These are phyloP conservation scores for Phallus indusiatus DNA, from an alignment of 768 basidiomycete species.

Conservation along the genomic window DNA sequence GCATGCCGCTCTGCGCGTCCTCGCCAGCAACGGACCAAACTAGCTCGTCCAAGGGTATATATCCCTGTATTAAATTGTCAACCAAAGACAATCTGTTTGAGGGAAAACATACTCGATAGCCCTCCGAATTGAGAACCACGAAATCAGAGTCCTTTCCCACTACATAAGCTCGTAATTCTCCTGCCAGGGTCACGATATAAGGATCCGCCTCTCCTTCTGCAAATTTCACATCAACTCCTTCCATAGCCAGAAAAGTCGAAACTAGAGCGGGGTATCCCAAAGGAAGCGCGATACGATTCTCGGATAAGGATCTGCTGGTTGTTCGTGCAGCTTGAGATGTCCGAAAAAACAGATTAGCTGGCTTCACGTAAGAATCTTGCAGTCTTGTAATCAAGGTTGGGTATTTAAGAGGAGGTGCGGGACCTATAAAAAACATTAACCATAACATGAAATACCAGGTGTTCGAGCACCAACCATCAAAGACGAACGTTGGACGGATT, in stretches of 20 bases:
- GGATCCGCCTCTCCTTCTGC: conserved; percentile 14
- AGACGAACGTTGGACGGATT: conserved; percentile 62
- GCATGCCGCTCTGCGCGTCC: not conserved
- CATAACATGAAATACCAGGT: not conserved
- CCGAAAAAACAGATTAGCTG: conserved; percentile 68
- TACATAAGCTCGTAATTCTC: conserved; percentile 61
- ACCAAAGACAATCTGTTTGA: not conserved
- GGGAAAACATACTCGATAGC: conserved; percentile 30
- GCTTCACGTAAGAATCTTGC: conserved; percentile 46
- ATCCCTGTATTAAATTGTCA: conserved; percentile 34
- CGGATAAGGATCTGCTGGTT: conserved; percentile 56
- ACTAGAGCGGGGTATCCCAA: conserved; percentile 31
- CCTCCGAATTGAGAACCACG: conserved; percentile 64
- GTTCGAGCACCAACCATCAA: conserved; percentile 53
- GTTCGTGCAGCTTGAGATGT: conserved; percentile 60
- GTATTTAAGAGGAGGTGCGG: conserved; percentile 65
- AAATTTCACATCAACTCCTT: conserved; percentile 7
- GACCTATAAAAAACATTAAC: conserved; percentile 34
- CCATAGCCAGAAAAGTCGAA: not conserved
- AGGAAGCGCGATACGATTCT: conserved; percentile 69
- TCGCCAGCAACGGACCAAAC: conserved; percentile 39
- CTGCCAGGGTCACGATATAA: conserved; percentile 70
- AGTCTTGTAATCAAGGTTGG: conserved; percentile 53
- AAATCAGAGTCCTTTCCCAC: conserved; percentile 78
- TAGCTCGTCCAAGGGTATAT: conserved; percentile 69